Base-by-base conservation (phyloP, 2,329 filamentous ascomycete genomes). In the Aspergillaceae sp. region DNA sequence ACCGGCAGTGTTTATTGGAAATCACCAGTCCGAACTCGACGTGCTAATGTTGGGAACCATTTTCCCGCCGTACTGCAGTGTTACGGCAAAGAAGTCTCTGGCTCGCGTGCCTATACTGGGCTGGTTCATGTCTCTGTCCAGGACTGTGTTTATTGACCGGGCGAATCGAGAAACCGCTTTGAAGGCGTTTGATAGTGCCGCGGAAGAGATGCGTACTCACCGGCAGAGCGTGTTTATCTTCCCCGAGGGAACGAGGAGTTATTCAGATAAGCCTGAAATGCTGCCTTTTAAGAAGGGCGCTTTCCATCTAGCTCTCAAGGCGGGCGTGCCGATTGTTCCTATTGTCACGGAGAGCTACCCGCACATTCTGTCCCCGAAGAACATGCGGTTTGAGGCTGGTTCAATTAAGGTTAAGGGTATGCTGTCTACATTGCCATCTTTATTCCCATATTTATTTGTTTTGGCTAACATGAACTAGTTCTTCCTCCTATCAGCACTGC, bases 221-320 rank as follows among this genome's bases (percentile, higher is more conserved):
- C 76, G 73, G 52, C 86, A 90, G 57, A 74, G 70, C 48, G 74
- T 76, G 6, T 75, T 75, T 52, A 76, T 77, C 44, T 77, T 77
- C 54, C 72, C 74, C 0, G 92, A 98, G 72, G 92, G 92, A 43
- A 98, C 92, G 1, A 80, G 92, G 55, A 94, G 87, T 65, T 95
- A 97, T 71, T 78, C 86, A 47, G 80, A 84, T 57, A 83, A 90
- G 45, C 86, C 92, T 1, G 79, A 77, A 48, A 71, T 98, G 58
- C 74, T 97, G 45, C 87, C 89, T n/a, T 98, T 97, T 77, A 98
- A 98, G 73, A 98, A 98, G 75, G 92, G 92, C 49, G 92, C 91
- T 41, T 98, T 98, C 70, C 91, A 98, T 67, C 77, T 98, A 32
- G 92, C 92, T 40, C 80, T 98, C 19, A 87, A 97, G 74, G 91